phyloP scores from a whole-genome alignment of 2,329 filamentous ascomycete species.

The Calonectria hawksworthii region DNA sequence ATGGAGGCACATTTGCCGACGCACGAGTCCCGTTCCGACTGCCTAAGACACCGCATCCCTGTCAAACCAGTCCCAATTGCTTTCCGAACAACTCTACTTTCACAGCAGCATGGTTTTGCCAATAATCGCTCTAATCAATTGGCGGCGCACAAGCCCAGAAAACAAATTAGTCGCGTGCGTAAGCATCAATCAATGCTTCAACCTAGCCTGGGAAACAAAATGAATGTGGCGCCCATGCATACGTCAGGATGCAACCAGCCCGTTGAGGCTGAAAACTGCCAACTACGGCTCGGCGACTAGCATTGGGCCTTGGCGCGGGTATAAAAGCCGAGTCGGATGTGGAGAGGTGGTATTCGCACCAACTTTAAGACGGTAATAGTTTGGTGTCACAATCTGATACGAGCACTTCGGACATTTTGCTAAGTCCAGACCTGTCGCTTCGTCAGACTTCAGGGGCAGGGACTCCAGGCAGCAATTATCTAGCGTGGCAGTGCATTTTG shows the following conservation, averaged over 20 bases:
- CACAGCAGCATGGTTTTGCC: neutral
- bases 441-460: neutral
- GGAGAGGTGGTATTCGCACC: neutral
- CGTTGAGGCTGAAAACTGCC: neutral
- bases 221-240: neutral
- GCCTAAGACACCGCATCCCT: neutral
- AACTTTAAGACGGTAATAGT: neutral
- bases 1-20: neutral
- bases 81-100: neutral
- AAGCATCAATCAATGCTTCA: neutral
- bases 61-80: neutral
- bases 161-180: neutral
- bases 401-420: neutral
- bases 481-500: neutral
- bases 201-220: neutral
- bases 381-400: slow-evolving; percentile 6
- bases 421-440: neutral
- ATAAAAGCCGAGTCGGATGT: neutral
- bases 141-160: neutral
- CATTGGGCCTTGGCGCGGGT: neutral
- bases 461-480: neutral
- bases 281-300: neutral
- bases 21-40: neutral
- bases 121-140: neutral
- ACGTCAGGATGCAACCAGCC: neutral